phyloP scores from a whole-genome alignment of 306 rosid genomes.

The Acacia crassicarpa region DNA sequence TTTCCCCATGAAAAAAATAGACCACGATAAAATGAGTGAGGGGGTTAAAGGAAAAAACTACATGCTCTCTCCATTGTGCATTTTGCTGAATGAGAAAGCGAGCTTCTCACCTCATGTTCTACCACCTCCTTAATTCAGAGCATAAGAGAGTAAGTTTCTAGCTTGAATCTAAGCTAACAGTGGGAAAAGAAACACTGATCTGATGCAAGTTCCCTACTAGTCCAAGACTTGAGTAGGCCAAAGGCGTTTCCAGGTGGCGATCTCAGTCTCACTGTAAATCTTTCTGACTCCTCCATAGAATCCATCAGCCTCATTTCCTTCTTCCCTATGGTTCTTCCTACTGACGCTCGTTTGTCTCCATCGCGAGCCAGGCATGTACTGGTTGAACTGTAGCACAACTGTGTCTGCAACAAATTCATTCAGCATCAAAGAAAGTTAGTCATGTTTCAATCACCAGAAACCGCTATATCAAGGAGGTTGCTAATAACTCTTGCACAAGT shows the following conservation, averaged over 20 bases:
- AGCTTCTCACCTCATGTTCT: slow-evolving; percentile 15
- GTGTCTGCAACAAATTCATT: slow-evolving; percentile 51
- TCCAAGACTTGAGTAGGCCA: slow-evolving; percentile 86
- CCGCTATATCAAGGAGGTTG: neutral
- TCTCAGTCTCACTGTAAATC: slow-evolving; percentile 52
- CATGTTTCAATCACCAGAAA: slow-evolving; percentile 19
- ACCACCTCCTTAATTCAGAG: slow-evolving; percentile 14
- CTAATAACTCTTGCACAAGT: neutral
- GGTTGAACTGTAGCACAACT: slow-evolving; percentile 89
- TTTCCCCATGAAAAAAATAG: slow-evolving; percentile 35
- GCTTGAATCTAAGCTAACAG: slow-evolving; percentile 14
- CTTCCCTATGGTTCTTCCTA: slow-evolving; percentile 77
- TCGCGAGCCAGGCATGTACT: slow-evolving; percentile 75
- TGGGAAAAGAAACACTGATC: slow-evolving; percentile 2
- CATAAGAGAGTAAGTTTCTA: slow-evolving; percentile 24
- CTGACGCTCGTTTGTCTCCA: slow-evolving; percentile 67
- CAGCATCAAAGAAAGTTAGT: slow-evolving; percentile 25
- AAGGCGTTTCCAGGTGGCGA: slow-evolving; percentile 67
- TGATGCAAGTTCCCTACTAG: slow-evolving; percentile 30
- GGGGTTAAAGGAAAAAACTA: slow-evolving; percentile 5
- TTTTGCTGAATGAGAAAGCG: slow-evolving; percentile 35
- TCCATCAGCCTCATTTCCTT: slow-evolving; percentile 85
- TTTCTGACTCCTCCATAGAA: slow-evolving; percentile 92
- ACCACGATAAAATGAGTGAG: slow-evolving; percentile 24
- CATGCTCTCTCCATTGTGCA: slow-evolving; percentile 33